Base-by-base conservation (phyloP, 176 grass and related monocot species). In the Pontederia paniculata region DNA sequence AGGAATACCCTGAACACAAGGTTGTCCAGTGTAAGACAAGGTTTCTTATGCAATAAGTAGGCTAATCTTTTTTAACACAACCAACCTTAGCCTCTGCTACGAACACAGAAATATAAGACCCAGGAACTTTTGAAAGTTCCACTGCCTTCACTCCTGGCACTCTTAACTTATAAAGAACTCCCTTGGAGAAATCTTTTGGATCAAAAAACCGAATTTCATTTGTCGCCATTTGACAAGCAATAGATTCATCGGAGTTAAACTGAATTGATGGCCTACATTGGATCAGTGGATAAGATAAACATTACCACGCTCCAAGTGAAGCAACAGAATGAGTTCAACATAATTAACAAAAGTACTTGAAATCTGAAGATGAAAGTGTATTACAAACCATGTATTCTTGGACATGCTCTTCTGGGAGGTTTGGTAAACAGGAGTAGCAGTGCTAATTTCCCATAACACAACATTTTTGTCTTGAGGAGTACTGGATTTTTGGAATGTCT, bases 161-260 rank as follows among this genome's bases (percentile, higher is more conserved):
- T 74, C 77, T 89, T 68, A 87, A 42, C 60, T 54, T 97, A 77
- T 76, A 62, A 42, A 72, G 72, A 81, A 77, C 46, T 45, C 86
- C 91, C 76, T 87, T 90, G 4, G 80, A 61, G 44, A 97, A 97
- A 73, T 87, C 77, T 37, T 97, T 97, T 75, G 83, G 60, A 51
- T 90, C 82, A 17, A 90, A 81, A 72, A 90, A 90, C 19, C 87
- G 86, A 63, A 90, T 87, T 74, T 90, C 86, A 70, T 97, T 90
- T 67, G 91, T 83, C 31, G 58, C 70, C 85, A 89, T 83, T 44
- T 82, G 76, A 54, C 86, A 96, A 55, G 77, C 91, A 21, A 89
- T 78, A 52, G 79, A 89, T 77, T 87, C 91, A 63, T 97, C 86
- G 50, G 69, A 84, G 12, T 79, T 84, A 72, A 97, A 97, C 53